Percentiles rank a stretch among this genome's conserved stretches.
phyloP scores from a whole-genome alignment of 306 rosid genomes.

The Vicia sativa region DNA sequence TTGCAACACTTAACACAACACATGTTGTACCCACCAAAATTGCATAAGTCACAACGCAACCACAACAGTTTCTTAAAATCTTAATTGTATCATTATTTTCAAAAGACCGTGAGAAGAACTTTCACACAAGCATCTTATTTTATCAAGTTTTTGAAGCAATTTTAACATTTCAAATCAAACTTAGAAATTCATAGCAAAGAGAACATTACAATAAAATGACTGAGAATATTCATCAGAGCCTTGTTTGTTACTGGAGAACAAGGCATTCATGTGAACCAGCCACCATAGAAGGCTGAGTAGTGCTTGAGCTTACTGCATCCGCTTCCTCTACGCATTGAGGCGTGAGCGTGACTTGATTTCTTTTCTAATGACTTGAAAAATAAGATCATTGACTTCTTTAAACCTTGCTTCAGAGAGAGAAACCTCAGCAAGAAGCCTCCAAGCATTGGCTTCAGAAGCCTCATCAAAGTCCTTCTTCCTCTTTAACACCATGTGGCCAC shows the following conservation, averaged over 20 bases:
- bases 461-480: slow-evolving; percentile 87
- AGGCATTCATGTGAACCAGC: slow-evolving; percentile 67
- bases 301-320: slow-evolving; percentile 40
- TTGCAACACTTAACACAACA: too few species aligned
- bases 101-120: slow-evolving; percentile 29
- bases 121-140: slow-evolving; percentile 32
- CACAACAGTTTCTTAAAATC: too few species aligned
- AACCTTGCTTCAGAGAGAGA: slow-evolving; percentile 88
- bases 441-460: slow-evolving; percentile 89
- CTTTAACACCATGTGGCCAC: slow-evolving; percentile 99
- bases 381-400: slow-evolving; percentile 76
- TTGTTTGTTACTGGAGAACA: slow-evolving; percentile 55
- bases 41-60: too few species aligned
- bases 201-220: slow-evolving; percentile 8
- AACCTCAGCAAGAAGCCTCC: slow-evolving; percentile 95
- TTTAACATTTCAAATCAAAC: slow-evolving; percentile 22
- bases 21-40: too few species aligned
- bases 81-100: slow-evolving; percentile 33
- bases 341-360: slow-evolving; percentile 15
- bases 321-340: slow-evolving; percentile 42
- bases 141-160: slow-evolving; percentile 37
- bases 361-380: slow-evolving; percentile 66
- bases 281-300: slow-evolving; percentile 43
- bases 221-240: slow-evolving; percentile 32
- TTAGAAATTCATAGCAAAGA: slow-evolving; percentile 14